Evolutionary conservation across 805 yeast species (phyloP), one percentile per base, ranked within the genome.

Genomic region (Saturnispora bothae): DNA sequence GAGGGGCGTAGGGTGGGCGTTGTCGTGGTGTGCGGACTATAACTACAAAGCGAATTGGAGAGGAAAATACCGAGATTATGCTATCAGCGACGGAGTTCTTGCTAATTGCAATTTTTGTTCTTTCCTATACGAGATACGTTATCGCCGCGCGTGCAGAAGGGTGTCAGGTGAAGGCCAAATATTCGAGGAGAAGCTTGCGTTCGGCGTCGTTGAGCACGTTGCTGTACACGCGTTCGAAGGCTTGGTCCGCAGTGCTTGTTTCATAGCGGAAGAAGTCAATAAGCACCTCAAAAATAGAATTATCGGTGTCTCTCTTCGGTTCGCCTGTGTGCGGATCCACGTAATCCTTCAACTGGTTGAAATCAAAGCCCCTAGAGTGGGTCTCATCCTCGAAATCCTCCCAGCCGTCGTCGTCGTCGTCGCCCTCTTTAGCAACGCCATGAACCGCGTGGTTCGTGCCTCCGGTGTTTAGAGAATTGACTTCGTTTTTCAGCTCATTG

Each of bases 361-460:
- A 79, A 34, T 73, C 71, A 3, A 82, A 73, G 2, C 67, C 72
- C n/a, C n/a, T n/a, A n/a, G n/a, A n/a, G n/a, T n/a, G n/a, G n/a
- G n/a, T n/a, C 1, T 78, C 31, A 5, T 73, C 60, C 35, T 79
- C 85, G 43, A 78, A 61, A 48, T 81, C 92, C 48, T 83, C 92
- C 88, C 92, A 81, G 1, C 70, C 85, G 17, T 64, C 78, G 12
- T 61, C 74, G 28, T 64, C 71, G 18, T 52, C 66, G n/a, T 55
- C 68, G 25, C 50, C 62, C 13, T 50, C 73, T 13, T 50, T 66
- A 7, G 51, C 67, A 2, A 46, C 64, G 1, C 28, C 40, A 9
- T 36, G 33, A 3, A 18, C 31, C 33, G 27, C 25, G 1, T 21
- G 38, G 17, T 33, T 33, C 4, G 12, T 26, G 13, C n/a, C 49